Percentiles rank a stretch among this genome's conserved stretches.
These are phyloP conservation scores for Xeromyces bisporus DNA, from an alignment of 495 filamentous ascomycete species.

Conservation along the genomic window DNA sequence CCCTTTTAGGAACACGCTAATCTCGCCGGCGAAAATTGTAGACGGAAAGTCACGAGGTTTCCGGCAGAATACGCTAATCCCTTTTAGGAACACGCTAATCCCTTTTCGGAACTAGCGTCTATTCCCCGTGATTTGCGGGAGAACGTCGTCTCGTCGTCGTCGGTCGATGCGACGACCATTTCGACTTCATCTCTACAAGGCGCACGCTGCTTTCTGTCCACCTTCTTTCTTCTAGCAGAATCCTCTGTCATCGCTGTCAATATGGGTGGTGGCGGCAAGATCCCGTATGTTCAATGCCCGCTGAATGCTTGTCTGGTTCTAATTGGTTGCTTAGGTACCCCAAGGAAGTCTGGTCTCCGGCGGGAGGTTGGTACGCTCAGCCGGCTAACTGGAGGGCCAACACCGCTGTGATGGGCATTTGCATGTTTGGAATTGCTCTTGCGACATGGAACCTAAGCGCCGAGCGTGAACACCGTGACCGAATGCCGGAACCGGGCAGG, in stretches of 20 bases:
- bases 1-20: too few relatives aligned
- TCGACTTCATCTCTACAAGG: too few relatives aligned
- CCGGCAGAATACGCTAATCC: too few relatives aligned
- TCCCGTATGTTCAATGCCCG: conserved; percentile 49
- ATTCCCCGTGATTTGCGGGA: too few relatives aligned
- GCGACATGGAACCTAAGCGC: conserved; percentile 68
- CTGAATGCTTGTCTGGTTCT: not conserved
- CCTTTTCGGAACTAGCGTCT: conserved; percentile 9
- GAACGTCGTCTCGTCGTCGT: too few relatives aligned
- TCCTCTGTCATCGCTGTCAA: conserved; percentile 17
- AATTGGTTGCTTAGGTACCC: conserved; percentile 57
- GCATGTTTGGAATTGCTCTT: conserved; percentile 58
- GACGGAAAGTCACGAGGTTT: conserved; percentile 28
- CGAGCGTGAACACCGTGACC: conserved; percentile 57
- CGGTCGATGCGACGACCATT: too few relatives aligned
- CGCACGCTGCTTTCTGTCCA: too few relatives aligned
- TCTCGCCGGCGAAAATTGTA: conserved; percentile 24
- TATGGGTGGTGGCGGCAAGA: conserved; percentile 56
- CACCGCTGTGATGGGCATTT: conserved; percentile 63
- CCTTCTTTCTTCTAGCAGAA: conserved; percentile 6
- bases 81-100: conserved; percentile 23
- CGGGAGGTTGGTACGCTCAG: conserved; percentile 93
- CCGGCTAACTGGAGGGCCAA: conserved; percentile 90
- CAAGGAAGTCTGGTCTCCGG: conserved; percentile 97
- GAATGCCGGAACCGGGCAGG: conserved; percentile 70